Base-by-base conservation (phyloP, 192 early-diverging fungal genomes). In the Coemansia sp. region DNA sequence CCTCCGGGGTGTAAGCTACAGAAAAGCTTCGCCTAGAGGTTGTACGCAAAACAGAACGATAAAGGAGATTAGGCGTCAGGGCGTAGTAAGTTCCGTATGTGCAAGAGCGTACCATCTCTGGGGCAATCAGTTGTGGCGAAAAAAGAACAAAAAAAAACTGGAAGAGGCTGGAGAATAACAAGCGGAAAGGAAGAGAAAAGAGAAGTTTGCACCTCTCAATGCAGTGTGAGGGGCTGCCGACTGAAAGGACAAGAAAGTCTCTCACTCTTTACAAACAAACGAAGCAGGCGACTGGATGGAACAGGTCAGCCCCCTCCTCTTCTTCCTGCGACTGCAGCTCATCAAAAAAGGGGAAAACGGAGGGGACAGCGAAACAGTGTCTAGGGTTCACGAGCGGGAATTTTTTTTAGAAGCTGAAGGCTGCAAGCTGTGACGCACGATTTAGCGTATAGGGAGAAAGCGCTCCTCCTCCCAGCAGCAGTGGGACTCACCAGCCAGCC, bases 261-360 rank as follows among this genome's bases (percentile, higher is more conserved):
- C 53, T 30, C 29, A 16, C 53, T 56, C 29, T 16, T 30, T 56
- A 56, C 53, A 56, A 56, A 56, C 53, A 56, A 56, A 13, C 53
- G 29, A 56, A 30, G 49, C 18, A 56, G 34, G 53, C 30, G 29
- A 30, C 15, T 56, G 29, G 53, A 56, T 32, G 53, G 29, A 30
- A 27, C 53, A 56, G 53, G 53, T 56, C 53, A 56, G 53, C 53
- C 53, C 29, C 27, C 53, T 15, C 53, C 22, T 56, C 15, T 16
- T 27, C 27, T 27, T 27, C 27, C 27, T 29, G 50, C 50, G 2
- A 16, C 12, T 12, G 50, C 50, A 29, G 1, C 50, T 5, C 27
- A 27, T 27, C 27, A 53, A 53, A 24, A 53, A 15, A 12, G 44
- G 18, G 49, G 10, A 7, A 35, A n/a, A 56, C 7, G 27, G 30